Conservation (phyloP, 2,329 filamentous ascomycete genomes). For the Pezicula radicicola region DNA sequence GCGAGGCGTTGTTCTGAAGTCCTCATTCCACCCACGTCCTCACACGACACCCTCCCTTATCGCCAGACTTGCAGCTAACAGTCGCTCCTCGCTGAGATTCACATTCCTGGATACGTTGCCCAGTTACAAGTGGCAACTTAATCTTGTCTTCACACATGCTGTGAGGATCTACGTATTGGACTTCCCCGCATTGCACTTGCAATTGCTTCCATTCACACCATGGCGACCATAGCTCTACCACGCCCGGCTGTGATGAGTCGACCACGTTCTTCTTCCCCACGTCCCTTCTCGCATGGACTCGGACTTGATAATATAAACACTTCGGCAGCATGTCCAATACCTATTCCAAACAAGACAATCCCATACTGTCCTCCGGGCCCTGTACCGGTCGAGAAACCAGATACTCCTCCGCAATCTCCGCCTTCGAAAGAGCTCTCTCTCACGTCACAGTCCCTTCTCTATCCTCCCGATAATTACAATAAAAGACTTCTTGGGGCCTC, state of each 20-base stretch:
- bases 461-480: constrained; percentile 66
- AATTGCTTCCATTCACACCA: constrained; percentile 4
- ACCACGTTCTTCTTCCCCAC: constrained; percentile 36
- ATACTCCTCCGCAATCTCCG: constrained; percentile 65
- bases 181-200: neutral
- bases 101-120: too few species aligned
- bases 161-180: neutral
- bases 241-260: constrained; percentile 22
- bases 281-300: constrained; percentile 46
- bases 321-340: constrained; percentile 50
- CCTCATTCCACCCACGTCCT: too few species aligned
- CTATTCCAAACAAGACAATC: constrained; percentile 85
- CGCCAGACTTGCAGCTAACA: neutral
- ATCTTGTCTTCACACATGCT: neutral
- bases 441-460: constrained; percentile 66
- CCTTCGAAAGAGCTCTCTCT: constrained; percentile 51
- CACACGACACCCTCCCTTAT: neutral
- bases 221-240: constrained; percentile 31
- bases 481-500: constrained; percentile 45
- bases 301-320: constrained; percentile 49
- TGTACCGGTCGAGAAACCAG: constrained; percentile 49
- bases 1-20: too few species aligned
- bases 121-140: too few species aligned
- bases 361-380: constrained; percentile 86
- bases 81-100: neutral